A percentile compares a stretch with the other conserved stretches of the same genome.
These are phyloP conservation scores for Tuber calosporum DNA, from an alignment of 495 filamentous ascomycete species.

Conservation along the genomic window DNA sequence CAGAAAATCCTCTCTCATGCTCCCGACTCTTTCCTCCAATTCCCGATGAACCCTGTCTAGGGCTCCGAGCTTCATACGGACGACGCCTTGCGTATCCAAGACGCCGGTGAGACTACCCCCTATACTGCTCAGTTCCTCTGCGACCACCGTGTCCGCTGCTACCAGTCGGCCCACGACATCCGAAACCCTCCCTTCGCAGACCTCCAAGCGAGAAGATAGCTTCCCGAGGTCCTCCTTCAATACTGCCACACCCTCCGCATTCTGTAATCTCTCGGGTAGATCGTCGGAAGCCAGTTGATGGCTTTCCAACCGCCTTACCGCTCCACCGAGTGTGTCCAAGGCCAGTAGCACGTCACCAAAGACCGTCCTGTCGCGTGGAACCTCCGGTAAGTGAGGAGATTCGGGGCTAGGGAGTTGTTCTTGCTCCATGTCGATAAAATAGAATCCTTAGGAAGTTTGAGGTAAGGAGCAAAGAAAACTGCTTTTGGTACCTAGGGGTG, in stretches of 20 bases:
- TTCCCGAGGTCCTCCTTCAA: neutral
- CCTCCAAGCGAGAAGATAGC: neutral
- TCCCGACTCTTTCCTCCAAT: neutral
- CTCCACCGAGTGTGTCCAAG: neutral
- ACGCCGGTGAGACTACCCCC: neutral
- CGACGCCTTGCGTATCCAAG: neutral
- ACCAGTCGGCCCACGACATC: neutral
- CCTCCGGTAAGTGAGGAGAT: neutral
- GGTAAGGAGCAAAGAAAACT: neutral
- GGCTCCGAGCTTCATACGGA: neutral
- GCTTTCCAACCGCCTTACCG: neutral
- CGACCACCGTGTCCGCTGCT: neutral
- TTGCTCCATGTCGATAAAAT: neutral
- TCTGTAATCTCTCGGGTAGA: neutral
- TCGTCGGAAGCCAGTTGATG: neutral
- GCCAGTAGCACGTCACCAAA: neutral
- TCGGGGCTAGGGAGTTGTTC: neutral
- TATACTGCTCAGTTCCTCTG: neutral
- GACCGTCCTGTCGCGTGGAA: neutral
- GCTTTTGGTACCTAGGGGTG: neutral
- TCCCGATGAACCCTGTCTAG: neutral
- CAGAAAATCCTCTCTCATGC: neutral
- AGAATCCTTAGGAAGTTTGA: neutral
- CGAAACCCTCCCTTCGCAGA: neutral
- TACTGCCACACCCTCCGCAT: neutral